Base-by-base conservation (phyloP, 805 yeast genomes). In the Candida manassasensis region DNA sequence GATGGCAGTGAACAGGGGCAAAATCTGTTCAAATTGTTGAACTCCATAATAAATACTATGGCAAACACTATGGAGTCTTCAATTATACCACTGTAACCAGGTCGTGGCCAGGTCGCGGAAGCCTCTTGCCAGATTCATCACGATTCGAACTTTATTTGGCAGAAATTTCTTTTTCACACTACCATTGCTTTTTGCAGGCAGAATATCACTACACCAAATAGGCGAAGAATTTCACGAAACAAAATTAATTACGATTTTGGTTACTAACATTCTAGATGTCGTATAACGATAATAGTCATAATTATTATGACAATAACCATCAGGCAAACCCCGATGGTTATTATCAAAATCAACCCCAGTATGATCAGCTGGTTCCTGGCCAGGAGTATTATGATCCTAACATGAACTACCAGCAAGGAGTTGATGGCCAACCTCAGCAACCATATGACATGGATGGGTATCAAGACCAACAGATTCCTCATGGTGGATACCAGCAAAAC, bases 321-420 rank as follows among this genome's bases (percentile, higher is more conserved):
- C 57, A 47, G 37, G 55, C 42, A 37, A 28, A 22, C 31, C 32
- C 19, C 19, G 62, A 55, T 32, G 59, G 59, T 31, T 61, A 60
- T 40, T 63, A 63, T 42, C 61, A 59, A 47, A 15, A 34, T 21
- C 58, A 55, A 34, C 57, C 52, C 38, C 53, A 54, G 19, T 55
- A 50, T 35, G 47, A 40, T 48, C 31, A 48, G 29, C 60, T 51
- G 40, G 52, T 41, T 33, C 41, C 35, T 16, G 41, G 36, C 34
- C 67, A 75, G 36, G 83, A 77, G 42, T 77, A 76, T 48, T 74
- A 74, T 45, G 73, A 69, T 48, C 68, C 65, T 19, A 62, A 61
- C 44, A 53, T 53, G 39, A 70, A 63, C 38, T 64, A 66, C 43
- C 78, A 70, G 43, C 77, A 70, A 44, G 27, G 27, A 5, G 27